Conservation (phyloP, 192 early-diverging fungal species). For the Kickxella alabastrina region DNA sequence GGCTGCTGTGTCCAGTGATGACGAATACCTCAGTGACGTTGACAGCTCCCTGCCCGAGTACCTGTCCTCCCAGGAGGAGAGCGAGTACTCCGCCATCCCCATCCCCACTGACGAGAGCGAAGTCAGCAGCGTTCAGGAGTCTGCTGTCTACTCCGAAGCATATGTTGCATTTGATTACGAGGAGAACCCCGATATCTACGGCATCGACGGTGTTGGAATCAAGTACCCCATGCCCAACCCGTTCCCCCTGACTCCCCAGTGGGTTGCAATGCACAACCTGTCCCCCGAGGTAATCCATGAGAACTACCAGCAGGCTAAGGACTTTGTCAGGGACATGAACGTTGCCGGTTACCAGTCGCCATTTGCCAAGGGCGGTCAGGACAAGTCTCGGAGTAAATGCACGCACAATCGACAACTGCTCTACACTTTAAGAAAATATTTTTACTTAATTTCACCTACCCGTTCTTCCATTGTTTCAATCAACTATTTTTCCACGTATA, state of each 20-base stretch:
- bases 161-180: constrained; percentile 9
- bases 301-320: constrained; percentile 28
- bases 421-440: no score
- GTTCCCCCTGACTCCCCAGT: constrained; percentile 23
- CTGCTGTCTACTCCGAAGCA: constrained; percentile 14
- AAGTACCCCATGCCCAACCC: constrained; percentile 48
- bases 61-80: constrained; percentile 1
- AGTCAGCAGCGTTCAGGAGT: constrained; percentile 1
- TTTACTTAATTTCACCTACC: background rate
- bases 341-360: constrained; percentile 43
- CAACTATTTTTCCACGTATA: background rate
- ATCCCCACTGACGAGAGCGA: constrained; percentile 9
- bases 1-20: background rate
- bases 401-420: no score
- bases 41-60: constrained; percentile 6
- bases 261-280: constrained; percentile 43
- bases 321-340: constrained; percentile 49
- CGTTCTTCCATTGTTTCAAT: background rate
- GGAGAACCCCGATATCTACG: background rate
- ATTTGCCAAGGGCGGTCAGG: constrained; percentile 26
- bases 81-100: constrained; percentile 12
- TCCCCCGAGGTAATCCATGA: constrained; percentile 28
- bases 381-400: no score
- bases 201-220: constrained; percentile 19
- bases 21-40: constrained; percentile 3